phyloP scores from a whole-genome alignment of 2,329 filamentous ascomycete genomes.

The Arthrobotrys megalospora region DNA sequence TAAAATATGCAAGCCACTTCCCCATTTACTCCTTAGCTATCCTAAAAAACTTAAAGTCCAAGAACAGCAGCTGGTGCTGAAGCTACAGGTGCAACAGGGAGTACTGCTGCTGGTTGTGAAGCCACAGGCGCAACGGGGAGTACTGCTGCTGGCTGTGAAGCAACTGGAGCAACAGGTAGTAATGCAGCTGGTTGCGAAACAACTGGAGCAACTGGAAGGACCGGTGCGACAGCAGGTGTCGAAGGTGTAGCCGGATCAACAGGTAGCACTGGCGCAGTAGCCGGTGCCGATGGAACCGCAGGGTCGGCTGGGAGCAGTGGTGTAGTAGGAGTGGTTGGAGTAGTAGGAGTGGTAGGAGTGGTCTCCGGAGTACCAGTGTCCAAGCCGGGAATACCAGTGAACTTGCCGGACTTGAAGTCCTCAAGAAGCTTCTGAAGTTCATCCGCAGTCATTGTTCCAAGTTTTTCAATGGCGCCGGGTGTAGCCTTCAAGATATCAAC shows the following conservation, averaged over 20 bases:
- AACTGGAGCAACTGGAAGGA: background rate
- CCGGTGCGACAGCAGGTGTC: background rate
- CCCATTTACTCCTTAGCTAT: background rate
- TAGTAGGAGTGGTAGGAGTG: background rate
- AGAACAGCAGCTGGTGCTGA: background rate
- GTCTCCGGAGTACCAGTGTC: background rate
- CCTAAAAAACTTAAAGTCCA: background rate
- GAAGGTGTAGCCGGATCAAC: background rate
- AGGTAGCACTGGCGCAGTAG: background rate
- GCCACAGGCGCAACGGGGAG: background rate
- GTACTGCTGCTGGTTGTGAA: background rate
- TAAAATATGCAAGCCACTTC: too few relatives aligned
- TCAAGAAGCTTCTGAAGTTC: slow-evolving; percentile 32
- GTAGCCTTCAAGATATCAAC: slow-evolving; percentile 48
- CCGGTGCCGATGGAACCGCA: background rate
- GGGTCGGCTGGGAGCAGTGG: slow-evolving; percentile 2
- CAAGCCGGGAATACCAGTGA: slow-evolving; percentile 19
- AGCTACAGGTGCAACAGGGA: background rate
- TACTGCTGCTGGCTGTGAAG: background rate
- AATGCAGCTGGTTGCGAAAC: background rate
- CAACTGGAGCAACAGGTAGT: background rate
- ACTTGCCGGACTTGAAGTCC: slow-evolving; percentile 46
- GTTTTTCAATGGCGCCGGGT: slow-evolving; percentile 31
- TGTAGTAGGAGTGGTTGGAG: background rate
- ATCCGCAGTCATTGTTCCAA: slow-evolving; percentile 7